These are phyloP conservation scores for Adansonia grandidieri DNA, from an alignment of 441 rosid species.

Conservation along the genomic window DNA sequence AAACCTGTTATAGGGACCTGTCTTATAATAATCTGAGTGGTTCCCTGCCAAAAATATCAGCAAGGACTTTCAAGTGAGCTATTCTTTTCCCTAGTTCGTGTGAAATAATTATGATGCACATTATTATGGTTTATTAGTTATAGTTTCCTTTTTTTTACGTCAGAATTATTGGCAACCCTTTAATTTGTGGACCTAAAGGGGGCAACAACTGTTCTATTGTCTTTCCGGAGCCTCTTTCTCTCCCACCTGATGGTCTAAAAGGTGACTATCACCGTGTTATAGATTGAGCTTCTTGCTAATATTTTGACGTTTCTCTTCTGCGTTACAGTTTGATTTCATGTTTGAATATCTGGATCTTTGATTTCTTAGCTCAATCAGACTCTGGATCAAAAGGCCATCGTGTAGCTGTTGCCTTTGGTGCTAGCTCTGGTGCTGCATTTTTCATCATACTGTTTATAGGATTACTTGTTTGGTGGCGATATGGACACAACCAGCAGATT, in stretches of 20 bases:
- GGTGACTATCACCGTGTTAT: constrained; percentile 36
- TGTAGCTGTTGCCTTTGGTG: constrained; percentile 72
- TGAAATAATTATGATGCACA: no score
- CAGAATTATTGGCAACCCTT: constrained; percentile 80
- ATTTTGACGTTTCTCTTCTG: constrained; percentile 8
- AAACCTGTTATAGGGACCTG: constrained; percentile 61
- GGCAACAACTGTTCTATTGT: constrained; percentile 70
- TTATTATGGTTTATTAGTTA: no score
- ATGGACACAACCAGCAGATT: constrained; percentile 46
- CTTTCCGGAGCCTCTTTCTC: constrained; percentile 81
- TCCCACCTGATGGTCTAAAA: constrained; percentile 68
- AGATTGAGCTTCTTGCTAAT: background rate
- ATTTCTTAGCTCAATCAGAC: constrained; percentile 51
- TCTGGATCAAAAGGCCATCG: constrained; percentile 57
- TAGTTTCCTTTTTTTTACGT: background rate
- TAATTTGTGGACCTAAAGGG: constrained; percentile 69
- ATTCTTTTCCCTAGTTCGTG: no score
- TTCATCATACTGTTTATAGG: constrained; percentile 51
- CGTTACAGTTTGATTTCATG: background rate
- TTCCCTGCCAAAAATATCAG: constrained; percentile 75
- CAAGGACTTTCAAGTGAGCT: constrained; percentile 81
- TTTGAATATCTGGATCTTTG: constrained; percentile 16
- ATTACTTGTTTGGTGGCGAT: constrained; percentile 81
- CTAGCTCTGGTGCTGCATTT: constrained; percentile 77
- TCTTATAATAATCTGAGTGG: constrained; percentile 89